Evolutionary conservation across 2,329 filamentous ascomycete genomes (phyloP).

Genomic region (Akanthomyces lecanii): DNA sequence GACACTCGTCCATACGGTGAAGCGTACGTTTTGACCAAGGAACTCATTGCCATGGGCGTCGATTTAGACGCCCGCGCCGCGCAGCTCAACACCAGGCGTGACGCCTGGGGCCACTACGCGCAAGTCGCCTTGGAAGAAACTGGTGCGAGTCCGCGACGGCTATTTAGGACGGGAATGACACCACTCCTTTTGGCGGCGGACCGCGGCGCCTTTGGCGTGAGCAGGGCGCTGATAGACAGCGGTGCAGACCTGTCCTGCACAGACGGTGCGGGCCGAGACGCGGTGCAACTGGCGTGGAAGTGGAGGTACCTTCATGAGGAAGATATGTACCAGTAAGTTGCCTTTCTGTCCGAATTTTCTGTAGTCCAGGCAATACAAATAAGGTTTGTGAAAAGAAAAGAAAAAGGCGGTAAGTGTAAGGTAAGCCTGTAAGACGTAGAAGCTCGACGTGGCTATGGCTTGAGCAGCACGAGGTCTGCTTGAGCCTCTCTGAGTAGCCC

Average conservation of each 20-base stretch:
- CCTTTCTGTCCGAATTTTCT: too few relatives aligned
- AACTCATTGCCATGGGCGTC: conserved; percentile 17
- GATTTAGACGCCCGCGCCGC: conserved; percentile 15
- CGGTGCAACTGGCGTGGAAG: neutral
- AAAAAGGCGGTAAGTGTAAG: too few relatives aligned
- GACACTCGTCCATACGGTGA: neutral
- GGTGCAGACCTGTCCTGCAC: neutral
- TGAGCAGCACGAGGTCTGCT: too few relatives aligned
- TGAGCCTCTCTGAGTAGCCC: too few relatives aligned
- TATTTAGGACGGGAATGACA: neutral
- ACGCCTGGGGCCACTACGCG: conserved; percentile 23
- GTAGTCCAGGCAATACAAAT: too few relatives aligned
- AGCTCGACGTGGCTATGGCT: too few relatives aligned
- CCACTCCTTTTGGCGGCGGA: neutral
- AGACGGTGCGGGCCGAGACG: neutral
- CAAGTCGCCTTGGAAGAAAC: too few relatives aligned
- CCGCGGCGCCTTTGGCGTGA: neutral
- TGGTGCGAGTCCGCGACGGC: neutral
- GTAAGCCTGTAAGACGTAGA: too few relatives aligned
- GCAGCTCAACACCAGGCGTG: neutral
- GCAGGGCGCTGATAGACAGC: neutral
- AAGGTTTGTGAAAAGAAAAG: too few relatives aligned
- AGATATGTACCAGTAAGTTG: too few relatives aligned
- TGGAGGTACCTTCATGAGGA: neutral
- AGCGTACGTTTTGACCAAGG: conserved; percentile 6